Percentiles rank a stretch among this genome's conserved stretches.
Conservation (phyloP, 2,329 filamentous ascomycete species). For the Exophiala viscosa region DNA sequence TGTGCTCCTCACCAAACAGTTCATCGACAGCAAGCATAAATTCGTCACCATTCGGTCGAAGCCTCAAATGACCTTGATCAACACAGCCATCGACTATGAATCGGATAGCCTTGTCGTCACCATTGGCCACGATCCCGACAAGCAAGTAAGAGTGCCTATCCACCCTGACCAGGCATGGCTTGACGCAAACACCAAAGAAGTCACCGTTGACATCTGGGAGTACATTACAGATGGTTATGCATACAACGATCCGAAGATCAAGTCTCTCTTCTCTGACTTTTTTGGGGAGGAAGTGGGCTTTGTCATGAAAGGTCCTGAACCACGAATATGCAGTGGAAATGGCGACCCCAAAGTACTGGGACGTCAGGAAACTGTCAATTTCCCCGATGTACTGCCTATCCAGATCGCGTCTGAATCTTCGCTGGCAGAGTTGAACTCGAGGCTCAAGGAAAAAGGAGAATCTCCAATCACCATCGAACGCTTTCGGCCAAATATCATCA, state of each 20-base stretch:
- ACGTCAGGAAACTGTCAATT: constrained; percentile 52
- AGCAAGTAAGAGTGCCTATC: constrained; percentile 52
- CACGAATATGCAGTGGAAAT: constrained; percentile 54
- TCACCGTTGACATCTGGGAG: constrained; percentile 57
- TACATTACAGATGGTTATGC: constrained; percentile 55
- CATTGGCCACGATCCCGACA: constrained; percentile 30
- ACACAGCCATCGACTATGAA: constrained; percentile 48
- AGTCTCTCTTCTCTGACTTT: constrained; percentile 53
- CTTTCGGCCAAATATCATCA: constrained; percentile 62
- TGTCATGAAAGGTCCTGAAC: constrained; percentile 60
- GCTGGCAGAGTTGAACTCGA: constrained; percentile 56
- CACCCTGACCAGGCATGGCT: constrained; percentile 55
- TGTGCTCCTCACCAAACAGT: constrained; percentile 28
- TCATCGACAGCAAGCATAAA: constrained; percentile 52
- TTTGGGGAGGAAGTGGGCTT: constrained; percentile 51
- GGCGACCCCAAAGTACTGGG: constrained; percentile 54
- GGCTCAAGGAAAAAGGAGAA: constrained; percentile 43
- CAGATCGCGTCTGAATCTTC: constrained; percentile 55
- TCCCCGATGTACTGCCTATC: constrained; percentile 58
- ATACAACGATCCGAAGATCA: constrained; percentile 49
- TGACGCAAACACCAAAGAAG: constrained; percentile 47
- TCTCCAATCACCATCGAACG: constrained; percentile 57
- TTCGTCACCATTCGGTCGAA: constrained; percentile 63
- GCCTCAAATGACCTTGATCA: constrained; percentile 61
- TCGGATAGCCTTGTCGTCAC: constrained; percentile 49